Base-by-base conservation (phyloP, 108 stramenopile species). In the Parmales sp. region DNA sequence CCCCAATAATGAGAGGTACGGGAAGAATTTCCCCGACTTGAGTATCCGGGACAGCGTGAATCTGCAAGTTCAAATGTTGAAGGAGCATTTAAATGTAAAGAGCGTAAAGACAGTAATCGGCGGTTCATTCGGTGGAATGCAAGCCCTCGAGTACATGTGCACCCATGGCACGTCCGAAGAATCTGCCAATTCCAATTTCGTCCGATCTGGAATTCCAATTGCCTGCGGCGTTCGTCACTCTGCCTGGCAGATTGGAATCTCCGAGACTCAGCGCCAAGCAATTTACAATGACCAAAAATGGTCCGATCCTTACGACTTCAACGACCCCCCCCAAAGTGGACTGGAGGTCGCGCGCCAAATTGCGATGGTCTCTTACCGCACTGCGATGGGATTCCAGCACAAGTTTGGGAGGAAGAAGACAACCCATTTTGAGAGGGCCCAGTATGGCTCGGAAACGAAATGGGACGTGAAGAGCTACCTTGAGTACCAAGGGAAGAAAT, bases 91-190 rank as follows among this genome's bases (percentile, higher is more conserved):
- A 18, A 69, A 76, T 36, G 81, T 90, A 31, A 69, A 71, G 36
- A 82, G 82, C 1, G 74, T 95, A 73, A 88, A 90, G 69, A 78
- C 79, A 41, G 94, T 95, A 13, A 88, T 95, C 73, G 94, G 94
- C 25, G 94, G 94, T 0, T 88, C 84, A 68, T 90, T 95, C 80
- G 94, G 94, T 31, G 94, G 94, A 7, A 95, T 95, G 94, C 94
- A 95, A 65, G 82, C 87, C 20, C 83, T 95, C 79, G 94, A 95
- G 69, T 92, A 86, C 80, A 87, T 82, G 18, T 85, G 88, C 43
- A 87, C 39, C 69, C 78, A 11, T 44, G 13, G 13, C 13, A 13
- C 16, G 43, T 44, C 13, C 13, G 9, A 16, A 13, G 16, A 13
- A 13, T 9, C 43, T 16, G 13, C 43, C 43, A 16, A 9, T 44